Conservation (phyloP, 1,139 yeast genomes). For the Ashbya aceris region DNA sequence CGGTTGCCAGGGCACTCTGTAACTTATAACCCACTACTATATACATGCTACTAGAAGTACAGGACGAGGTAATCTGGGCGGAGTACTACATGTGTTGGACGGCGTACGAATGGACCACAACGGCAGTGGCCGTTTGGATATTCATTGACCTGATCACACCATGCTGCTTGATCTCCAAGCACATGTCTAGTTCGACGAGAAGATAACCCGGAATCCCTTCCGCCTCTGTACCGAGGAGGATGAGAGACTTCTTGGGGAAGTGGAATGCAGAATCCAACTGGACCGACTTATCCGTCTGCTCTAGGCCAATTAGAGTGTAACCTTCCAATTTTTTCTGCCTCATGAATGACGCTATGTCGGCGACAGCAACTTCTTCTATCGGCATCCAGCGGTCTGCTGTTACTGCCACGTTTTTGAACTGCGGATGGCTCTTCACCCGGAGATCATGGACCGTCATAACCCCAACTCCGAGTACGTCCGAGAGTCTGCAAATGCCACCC, state of each 20-base stretch:
- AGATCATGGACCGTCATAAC: slow-evolving; percentile 67
- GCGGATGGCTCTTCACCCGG: slow-evolving; percentile 50
- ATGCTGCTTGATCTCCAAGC: slow-evolving; percentile 84
- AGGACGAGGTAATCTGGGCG: no score
- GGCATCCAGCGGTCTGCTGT: slow-evolving; percentile 98
- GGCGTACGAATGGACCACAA: slow-evolving; percentile 84
- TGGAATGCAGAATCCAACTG: slow-evolving; percentile 51
- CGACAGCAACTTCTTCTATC: slow-evolving; percentile 64
- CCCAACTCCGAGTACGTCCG: slow-evolving; percentile 90
- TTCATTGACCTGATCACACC: slow-evolving; percentile 94
- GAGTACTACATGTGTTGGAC: slow-evolving; percentile 53
- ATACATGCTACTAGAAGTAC: not conserved
- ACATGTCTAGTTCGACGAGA: slow-evolving; percentile 71
- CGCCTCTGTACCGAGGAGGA: slow-evolving; percentile 75
- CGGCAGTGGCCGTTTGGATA: slow-evolving; percentile 93
- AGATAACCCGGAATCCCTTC: slow-evolving; percentile 89
- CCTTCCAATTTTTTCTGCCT: slow-evolving; percentile 62
- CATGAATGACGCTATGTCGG: slow-evolving; percentile 48
- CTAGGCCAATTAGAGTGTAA: slow-evolving; percentile 79
- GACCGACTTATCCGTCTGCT: slow-evolving; percentile 83
- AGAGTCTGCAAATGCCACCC: slow-evolving; percentile 87
- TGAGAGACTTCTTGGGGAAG: slow-evolving; percentile 72
- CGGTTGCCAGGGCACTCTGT: slow-evolving; percentile 23
- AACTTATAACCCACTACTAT: not conserved
- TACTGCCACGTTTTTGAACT: slow-evolving; percentile 80